Evolutionary conservation across 2,329 filamentous ascomycete genomes (phyloP), one percentile per base, ranked within the genome.

Genomic region (Blastomyces percursus): DNA sequence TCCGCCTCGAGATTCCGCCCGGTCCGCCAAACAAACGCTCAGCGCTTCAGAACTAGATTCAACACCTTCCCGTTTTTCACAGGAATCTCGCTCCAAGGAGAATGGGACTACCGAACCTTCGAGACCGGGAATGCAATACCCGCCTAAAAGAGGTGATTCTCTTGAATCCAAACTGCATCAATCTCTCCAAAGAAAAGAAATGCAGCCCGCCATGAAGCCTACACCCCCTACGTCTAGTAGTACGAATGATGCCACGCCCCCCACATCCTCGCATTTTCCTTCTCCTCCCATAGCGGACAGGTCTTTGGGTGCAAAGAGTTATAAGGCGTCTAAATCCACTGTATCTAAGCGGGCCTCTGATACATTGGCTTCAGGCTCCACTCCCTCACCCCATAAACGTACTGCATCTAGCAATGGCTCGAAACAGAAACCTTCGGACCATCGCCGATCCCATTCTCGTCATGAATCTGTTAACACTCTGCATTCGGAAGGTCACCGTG

Each of bases 121-220:
- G 5, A 70, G 71, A 58, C 72, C 73, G 12, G 70, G 74, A 40
- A 63, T 76, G 61, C 72, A 74, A 40, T 70, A 72, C 64, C 71
- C 74, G 52, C 84, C 84, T 6, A 79, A 82, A 62, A 81, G 85
- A 64, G 83, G 82, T 27, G 85, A 88, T 72, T 88, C 85, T 24
- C 75, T 86, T 46, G 80, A 79, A 60, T 76, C 76, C 61, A 79
- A 76, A 70, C 70, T 74, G 65, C 72, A 85, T 63, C 71, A 84
- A 66, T 70, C 79, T 24, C 82, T 88, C 64, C 69, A 84, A 12
- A 81, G 87, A 68, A 92, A 90, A 71, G 88, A 92, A 56, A 70
- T 87, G 50, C 68, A 70, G 62, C 32, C 71, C 48, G 70, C 73
- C 11, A 24, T 59, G 38, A 48, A 35, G 72, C 7, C 56, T 46